Base-by-base conservation (phyloP, 179 eudicot species). In the Silene noctiflora region DNA sequence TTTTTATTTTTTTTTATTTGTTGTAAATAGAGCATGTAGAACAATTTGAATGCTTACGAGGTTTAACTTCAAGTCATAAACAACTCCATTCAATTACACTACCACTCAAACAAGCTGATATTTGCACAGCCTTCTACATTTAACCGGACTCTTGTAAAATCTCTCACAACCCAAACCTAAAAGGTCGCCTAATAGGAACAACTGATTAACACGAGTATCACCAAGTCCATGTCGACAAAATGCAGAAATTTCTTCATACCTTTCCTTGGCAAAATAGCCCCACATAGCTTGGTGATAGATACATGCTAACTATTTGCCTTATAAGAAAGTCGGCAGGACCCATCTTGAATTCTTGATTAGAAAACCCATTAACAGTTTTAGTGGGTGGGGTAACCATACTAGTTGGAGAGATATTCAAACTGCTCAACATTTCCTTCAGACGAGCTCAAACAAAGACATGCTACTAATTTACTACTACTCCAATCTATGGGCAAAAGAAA, bases 291-390 rank as follows among this genome's bases (percentile, higher is more conserved):
- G 53, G 63, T 64, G 79, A 82, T 71, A 72, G 77, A 66, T 59
- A 78, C 81, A 82, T 78, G 81, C 60, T 65, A 78, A 58, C 71
- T 67, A 25, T 65, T 27, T 75, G 73, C 65, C 59, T 58, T 60
- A 66, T 33, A 75, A 72, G 72, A 82, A 78, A 82, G 76, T 78
- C 79, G 81, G 69, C 77, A 75, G 76, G 84, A 71, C 76, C 75
- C 79, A 75, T 78, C 65, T 78, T 51, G 1, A 51, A 51, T 14
- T 51, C 46, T 51, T 75, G 82, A 78, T 33, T 64, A 72, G 58
- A 78, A 71, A 74, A 72, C 22, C 77, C 82, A 75, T 79, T 75
- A 79, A 66, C 63, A 46, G 22, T 55, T 75, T 56, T 51, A 71
- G 60, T 82, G 75, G 62, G 82, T 75, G 77, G 81, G 81, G 72